Evolutionary conservation across 2,329 filamentous ascomycete species (phyloP), one percentile per base, ranked within the genome.

Genomic region (Fusarium sp.): DNA sequence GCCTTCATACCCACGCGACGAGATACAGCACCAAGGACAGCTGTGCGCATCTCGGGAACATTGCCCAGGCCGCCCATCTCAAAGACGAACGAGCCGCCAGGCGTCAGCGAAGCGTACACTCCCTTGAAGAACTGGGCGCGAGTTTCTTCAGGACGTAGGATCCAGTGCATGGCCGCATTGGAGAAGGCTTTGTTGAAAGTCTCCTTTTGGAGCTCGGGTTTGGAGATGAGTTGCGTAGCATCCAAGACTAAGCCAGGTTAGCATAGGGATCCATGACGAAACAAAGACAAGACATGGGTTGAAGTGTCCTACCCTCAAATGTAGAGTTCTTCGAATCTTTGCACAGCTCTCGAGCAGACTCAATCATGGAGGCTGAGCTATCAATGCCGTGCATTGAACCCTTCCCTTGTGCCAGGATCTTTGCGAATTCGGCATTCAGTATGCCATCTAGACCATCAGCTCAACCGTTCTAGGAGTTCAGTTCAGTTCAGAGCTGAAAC

Each of bases 21-120:
- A 13, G 79, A 73, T 1, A 89, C 76, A 2, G 82, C 82, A 13
- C 79, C 77, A 5, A 88, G 75, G 7, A 90, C 76, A 2, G 85
- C 85, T 1, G 84, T 78, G 26, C 85, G 81, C 65, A 89, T 82
- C 74, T 91, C 89, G 1, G 80, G 77, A 1, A 90, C 81, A 73
- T 91, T 91, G 19, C 89, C 90, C 45, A 87, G 81, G 0, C 88
- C 89, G 48, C 90, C 89, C 85, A 89, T 89, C 74, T 92, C 89
- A 67, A 91, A 90, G 9, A 84, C 82, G 56, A 91, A 87, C 0
- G 67, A 69, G 2, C 87, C 89, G 10, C 81, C 81, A 0, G 84
- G 82, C 31, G 77, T 79, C 3, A 91, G 79, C 1, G 82, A 77
- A 8, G 75, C 75, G 58, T 81, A 75, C 4, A 87, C 79, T 35